phyloP scores from a whole-genome alignment of 768 basidiomycete genomes.

The Pleurotus sapidus region DNA sequence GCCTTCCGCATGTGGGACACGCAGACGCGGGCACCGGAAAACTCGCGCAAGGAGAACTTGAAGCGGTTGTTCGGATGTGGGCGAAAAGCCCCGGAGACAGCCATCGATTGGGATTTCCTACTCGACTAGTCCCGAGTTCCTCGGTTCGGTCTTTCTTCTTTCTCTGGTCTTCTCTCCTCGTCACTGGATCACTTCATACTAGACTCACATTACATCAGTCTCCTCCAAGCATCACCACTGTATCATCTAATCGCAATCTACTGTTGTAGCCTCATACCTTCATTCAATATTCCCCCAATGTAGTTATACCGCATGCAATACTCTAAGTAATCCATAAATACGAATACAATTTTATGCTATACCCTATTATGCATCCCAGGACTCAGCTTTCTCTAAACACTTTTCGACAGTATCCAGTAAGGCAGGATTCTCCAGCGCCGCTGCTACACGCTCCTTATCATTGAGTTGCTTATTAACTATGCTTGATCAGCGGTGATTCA shows the following conservation, averaged over 20 bases:
- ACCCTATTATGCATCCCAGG: slow-evolving; percentile 22
- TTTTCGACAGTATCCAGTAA: slow-evolving; percentile 87
- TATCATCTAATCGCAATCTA: slow-evolving; percentile 5
- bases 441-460: slow-evolving; percentile 97
- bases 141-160: neutral
- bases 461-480: slow-evolving; percentile 98
- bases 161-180: slow-evolving; percentile 8
- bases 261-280: slow-evolving; percentile 21
- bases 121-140: slow-evolving; percentile 52
- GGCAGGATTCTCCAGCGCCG: slow-evolving; percentile 89
- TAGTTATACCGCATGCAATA: slow-evolving; percentile 6
- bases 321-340: slow-evolving; percentile 1
- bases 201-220: neutral
- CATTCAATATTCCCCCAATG: slow-evolving; percentile 12
- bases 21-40: slow-evolving; percentile 61
- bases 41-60: slow-evolving; percentile 54
- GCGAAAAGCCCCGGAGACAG: slow-evolving; percentile 50
- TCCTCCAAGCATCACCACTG: neutral
- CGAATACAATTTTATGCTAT: slow-evolving; percentile 14
- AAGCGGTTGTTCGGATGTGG: slow-evolving; percentile 62
- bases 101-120: slow-evolving; percentile 78
- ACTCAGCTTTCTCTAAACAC: slow-evolving; percentile 34
- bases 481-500: neutral
- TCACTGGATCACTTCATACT: slow-evolving; percentile 8
- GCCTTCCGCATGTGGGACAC: slow-evolving; percentile 82